Evolutionary conservation across 306 rosid genomes (phyloP).

Genomic region (Medicago ruthenica): DNA sequence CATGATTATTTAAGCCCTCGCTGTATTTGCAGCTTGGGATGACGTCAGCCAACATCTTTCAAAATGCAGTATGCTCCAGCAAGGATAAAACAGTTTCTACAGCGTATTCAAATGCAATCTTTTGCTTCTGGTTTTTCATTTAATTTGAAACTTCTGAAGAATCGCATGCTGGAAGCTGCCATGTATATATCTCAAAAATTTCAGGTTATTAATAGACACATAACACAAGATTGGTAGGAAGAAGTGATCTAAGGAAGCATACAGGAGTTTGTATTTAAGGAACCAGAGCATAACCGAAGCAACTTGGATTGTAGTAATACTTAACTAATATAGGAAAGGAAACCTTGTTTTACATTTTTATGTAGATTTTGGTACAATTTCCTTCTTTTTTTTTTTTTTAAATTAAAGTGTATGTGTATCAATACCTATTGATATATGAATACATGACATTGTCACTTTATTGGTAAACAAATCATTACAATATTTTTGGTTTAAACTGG

Average conservation of each 20-base stretch:
- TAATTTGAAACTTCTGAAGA: constrained; percentile 20
- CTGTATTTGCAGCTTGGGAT: constrained; percentile 68
- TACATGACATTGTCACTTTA: neutral
- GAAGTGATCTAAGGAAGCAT: constrained; percentile 34
- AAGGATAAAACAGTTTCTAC: constrained; percentile 54
- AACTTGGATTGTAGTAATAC: constrained; percentile 36
- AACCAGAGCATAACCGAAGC: constrained; percentile 24
- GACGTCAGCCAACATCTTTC: constrained; percentile 70
- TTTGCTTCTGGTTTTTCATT: constrained; percentile 34
- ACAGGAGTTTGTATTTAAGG: constrained; percentile 28
- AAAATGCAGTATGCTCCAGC: constrained; percentile 60
- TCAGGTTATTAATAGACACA: constrained; percentile 33
- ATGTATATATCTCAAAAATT: constrained; percentile 17
- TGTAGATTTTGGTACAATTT: constrained; percentile 19
- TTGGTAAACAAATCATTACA: neutral
- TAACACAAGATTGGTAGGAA: constrained; percentile 28
- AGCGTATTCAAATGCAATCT: constrained; percentile 32
- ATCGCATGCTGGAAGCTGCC: constrained; percentile 32
- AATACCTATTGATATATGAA: neutral
- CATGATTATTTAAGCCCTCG: constrained; percentile 42
- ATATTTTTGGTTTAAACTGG: neutral
- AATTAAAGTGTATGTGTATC: neutral
- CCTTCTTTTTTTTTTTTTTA: neutral
- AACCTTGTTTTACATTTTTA: neutral
- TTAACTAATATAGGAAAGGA: constrained; percentile 32